These are phyloP conservation scores for Kuraishia capsulata DNA, from an alignment of 805 yeast species.

Conservation along the genomic window DNA sequence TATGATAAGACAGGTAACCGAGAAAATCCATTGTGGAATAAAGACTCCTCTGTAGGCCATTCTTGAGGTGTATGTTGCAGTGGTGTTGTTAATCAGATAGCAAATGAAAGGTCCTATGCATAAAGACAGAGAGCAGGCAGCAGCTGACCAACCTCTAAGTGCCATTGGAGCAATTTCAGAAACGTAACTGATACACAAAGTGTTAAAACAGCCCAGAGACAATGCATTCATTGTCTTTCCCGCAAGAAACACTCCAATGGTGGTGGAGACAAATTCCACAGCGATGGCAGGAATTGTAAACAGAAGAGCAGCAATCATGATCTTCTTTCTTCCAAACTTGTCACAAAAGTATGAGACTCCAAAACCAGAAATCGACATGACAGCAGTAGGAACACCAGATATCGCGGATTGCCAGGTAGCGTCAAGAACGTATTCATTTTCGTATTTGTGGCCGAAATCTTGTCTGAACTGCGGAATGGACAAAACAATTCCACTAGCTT, in stretches of 20 bases:
- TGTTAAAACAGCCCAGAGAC: conserved; percentile 33
- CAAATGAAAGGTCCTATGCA: conserved; percentile 31
- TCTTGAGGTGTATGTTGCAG: conserved; percentile 11
- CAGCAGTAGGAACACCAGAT: conserved; percentile 14
- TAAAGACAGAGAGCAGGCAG: conserved; percentile 31
- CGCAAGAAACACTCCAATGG: conserved; percentile 24
- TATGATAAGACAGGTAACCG: not conserved
- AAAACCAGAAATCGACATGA: conserved; percentile 26
- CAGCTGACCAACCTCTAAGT: conserved; percentile 28
- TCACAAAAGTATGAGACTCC: conserved; percentile 32
- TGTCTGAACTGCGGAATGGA: conserved; percentile 24
- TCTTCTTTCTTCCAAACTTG: conserved; percentile 30
- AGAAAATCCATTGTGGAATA: conserved; percentile 12
- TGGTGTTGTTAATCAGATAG: conserved; percentile 20
- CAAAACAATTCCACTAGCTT: conserved; percentile 26
- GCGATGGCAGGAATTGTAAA: conserved; percentile 11
- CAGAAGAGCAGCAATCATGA: conserved; percentile 7
- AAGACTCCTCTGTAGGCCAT: conserved; percentile 13
- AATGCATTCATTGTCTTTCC: conserved; percentile 34
- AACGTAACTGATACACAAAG: conserved; percentile 29
- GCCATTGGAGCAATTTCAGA: conserved; percentile 34
- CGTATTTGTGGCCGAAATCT: conserved; percentile 21
- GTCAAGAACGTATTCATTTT: conserved; percentile 20
- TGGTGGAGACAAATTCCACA: conserved; percentile 29
- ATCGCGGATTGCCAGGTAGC: conserved; percentile 37